phyloP scores from a whole-genome alignment of 225 moss, liverwort and hornwort genomes.

The Asterella californica region DNA sequence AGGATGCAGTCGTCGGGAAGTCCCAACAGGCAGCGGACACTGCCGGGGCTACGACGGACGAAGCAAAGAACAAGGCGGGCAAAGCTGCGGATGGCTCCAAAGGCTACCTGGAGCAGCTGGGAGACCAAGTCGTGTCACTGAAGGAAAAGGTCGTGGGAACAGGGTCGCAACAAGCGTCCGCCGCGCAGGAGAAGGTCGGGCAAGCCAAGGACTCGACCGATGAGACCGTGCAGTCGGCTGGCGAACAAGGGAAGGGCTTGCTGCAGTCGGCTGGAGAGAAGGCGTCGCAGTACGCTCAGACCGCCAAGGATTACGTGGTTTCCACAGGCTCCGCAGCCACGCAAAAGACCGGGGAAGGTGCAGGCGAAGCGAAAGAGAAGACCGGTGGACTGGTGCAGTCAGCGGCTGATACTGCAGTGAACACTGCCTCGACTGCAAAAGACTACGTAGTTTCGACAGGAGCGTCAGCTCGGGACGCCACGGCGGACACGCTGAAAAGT shows the following conservation, averaged over 20 bases:
- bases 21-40: background rate
- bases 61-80: slow-evolving; percentile 1
- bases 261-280: slow-evolving; percentile 18
- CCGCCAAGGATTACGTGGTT: slow-evolving; percentile 13
- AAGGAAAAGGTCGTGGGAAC: slow-evolving; percentile 17
- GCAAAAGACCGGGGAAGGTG: background rate
- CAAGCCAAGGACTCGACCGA: background rate
- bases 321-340: background rate
- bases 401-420: background rate
- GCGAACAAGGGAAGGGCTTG: background rate
- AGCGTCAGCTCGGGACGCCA: background rate
- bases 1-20: slow-evolving; percentile 5
- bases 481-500: background rate
- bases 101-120: slow-evolving; percentile 5
- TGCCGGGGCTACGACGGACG: background rate
- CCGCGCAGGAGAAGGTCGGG: background rate
- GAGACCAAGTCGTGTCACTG: slow-evolving; percentile 14
- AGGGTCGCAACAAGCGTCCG: slow-evolving; percentile 1
- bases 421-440: background rate
- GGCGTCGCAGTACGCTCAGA: background rate
- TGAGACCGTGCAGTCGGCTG: background rate
- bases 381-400: slow-evolving; percentile 11
- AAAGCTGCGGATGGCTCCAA: slow-evolving; percentile 1
- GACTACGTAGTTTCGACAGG: slow-evolving; percentile 19
- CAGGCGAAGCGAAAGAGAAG: background rate